These are phyloP conservation scores for Carex sylvatica DNA, from an alignment of 202 grass and related monocot genomes.

Conservation along the genomic window DNA sequence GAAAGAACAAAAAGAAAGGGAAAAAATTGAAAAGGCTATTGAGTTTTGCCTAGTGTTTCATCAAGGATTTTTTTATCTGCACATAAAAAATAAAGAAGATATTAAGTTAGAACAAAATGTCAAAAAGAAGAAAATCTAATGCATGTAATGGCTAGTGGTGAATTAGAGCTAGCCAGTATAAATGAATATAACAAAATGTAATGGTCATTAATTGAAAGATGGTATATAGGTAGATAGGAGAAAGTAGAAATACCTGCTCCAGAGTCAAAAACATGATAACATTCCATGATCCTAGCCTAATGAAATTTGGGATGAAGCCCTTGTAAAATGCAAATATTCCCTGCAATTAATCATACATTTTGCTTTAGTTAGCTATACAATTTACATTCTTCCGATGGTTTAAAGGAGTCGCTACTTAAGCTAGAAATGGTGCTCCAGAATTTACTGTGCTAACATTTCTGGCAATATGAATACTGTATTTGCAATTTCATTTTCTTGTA, in stretches of 20 bases:
- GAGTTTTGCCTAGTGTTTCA: constrained; percentile 24
- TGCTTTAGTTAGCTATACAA: not conserved
- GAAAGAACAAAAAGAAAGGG: not conserved
- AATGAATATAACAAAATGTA: not conserved
- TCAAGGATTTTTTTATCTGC: constrained; percentile 27
- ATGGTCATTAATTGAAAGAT: not conserved
- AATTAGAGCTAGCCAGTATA: not conserved
- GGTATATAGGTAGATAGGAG: not conserved
- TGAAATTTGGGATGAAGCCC: constrained; percentile 84
- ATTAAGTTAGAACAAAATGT: not conserved
- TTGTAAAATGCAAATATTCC: constrained; percentile 82
- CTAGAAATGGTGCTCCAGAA: not conserved
- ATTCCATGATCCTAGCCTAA: constrained; percentile 87
- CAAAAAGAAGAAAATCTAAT: not conserved
- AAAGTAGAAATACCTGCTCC: constrained; percentile 66
- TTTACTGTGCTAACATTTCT: not conserved
- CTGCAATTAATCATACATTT: constrained; percentile 31
- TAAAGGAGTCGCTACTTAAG: not conserved
- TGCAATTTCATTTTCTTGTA: not conserved
- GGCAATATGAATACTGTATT: not conserved
- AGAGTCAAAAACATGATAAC: constrained; percentile 95
- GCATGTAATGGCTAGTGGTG: not conserved
- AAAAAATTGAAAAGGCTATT: not conserved
- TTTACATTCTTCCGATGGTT: not conserved
- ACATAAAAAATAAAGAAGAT: constrained; percentile 1